A percentile compares a stretch with the other conserved stretches of the same genome.
Conservation (phyloP, 2,329 filamentous ascomycete genomes). For the Ceratocystis lukuohia region DNA sequence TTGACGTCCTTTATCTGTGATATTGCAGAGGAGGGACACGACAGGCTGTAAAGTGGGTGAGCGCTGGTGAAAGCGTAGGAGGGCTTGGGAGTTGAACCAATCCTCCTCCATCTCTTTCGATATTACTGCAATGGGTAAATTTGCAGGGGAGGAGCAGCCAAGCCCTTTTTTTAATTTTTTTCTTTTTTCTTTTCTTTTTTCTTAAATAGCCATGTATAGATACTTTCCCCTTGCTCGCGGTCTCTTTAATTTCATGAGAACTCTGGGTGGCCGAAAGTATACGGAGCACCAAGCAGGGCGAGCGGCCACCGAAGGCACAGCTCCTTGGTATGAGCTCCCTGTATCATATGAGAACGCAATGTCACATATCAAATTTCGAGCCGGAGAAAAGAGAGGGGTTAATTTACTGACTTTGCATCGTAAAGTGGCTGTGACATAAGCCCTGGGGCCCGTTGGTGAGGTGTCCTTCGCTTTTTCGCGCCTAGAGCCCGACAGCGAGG, state of each 20-base stretch:
- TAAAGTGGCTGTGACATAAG: too few species aligned
- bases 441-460: background rate
- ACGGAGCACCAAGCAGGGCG: too few species aligned
- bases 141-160: background rate
- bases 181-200: background rate
- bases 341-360: too few species aligned
- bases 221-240: too few species aligned
- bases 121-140: conserved; percentile 1
- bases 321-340: too few species aligned
- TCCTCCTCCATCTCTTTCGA: background rate
- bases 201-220: too few species aligned
- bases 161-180: background rate
- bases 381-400: background rate
- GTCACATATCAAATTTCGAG: too few species aligned
- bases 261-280: too few species aligned
- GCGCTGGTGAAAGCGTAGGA: background rate
- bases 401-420: background rate
- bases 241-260: too few species aligned
- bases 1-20: background rate
- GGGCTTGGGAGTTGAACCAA: too few species aligned
- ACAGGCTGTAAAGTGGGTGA: background rate
- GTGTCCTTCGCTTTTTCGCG: background rate
- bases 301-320: too few species aligned
- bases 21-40: background rate
- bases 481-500: background rate